phyloP scores from a whole-genome alignment of 1,284 basidiomycete genomes.

The Hypsizygus ulmarius region DNA sequence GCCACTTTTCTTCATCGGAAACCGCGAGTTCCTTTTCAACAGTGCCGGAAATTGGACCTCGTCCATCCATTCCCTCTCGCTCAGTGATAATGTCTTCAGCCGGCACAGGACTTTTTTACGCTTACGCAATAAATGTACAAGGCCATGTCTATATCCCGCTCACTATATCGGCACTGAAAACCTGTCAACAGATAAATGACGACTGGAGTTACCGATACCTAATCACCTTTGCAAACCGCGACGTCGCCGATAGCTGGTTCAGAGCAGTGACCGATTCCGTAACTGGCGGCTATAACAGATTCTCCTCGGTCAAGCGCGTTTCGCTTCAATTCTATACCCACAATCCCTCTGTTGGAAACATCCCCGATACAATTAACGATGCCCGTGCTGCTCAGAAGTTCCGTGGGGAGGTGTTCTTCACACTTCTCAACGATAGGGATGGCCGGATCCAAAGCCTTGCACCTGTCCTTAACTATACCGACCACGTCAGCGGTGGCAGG shows the following conservation, averaged over 20 bases:
- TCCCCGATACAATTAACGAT: slow-evolving; percentile 17
- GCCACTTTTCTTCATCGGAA: no score
- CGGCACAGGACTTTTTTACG: slow-evolving; percentile 12
- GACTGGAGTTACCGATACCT: slow-evolving; percentile 15
- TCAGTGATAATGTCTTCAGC: background rate
- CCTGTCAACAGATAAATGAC: slow-evolving; percentile 5
- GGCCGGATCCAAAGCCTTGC: slow-evolving; percentile 12
- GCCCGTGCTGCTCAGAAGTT: slow-evolving; percentile 1
- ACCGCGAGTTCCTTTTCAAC: no score
- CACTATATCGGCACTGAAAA: background rate
- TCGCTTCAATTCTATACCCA: slow-evolving; percentile 18
- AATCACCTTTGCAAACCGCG: slow-evolving; percentile 16
- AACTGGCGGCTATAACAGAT: slow-evolving; percentile 9
- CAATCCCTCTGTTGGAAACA: slow-evolving; percentile 9
- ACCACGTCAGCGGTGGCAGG: slow-evolving; percentile 11
- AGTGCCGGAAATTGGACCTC: no score
- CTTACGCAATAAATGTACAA: slow-evolving; percentile 13
- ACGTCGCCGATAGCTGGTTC: slow-evolving; percentile 20
- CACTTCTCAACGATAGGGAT: slow-evolving; percentile 15
- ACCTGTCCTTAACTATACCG: slow-evolving; percentile 14
- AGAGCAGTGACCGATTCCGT: slow-evolving; percentile 13
- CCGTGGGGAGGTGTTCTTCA: slow-evolving; percentile 16
- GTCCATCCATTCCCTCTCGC: no score
- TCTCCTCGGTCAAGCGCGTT: slow-evolving; percentile 12
- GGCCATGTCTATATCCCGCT: no score